Evolutionary conservation across 2,329 filamentous ascomycete genomes (phyloP), one percentile per base, ranked within the genome.

Genomic region (Paraphaeosphaeria minitans): DNA sequence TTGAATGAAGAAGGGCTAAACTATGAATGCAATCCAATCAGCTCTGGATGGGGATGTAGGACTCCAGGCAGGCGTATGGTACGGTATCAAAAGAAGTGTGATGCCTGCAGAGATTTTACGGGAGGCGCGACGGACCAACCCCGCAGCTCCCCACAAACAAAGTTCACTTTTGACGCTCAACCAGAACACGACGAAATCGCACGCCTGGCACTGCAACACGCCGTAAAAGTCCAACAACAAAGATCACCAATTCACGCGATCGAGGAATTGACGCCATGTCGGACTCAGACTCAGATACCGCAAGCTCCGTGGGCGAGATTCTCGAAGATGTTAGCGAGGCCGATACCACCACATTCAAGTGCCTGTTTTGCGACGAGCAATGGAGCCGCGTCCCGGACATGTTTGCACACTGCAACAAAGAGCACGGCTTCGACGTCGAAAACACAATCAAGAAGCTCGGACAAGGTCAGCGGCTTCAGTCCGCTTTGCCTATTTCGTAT

Each of bases 271-370:
- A 35, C 29, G 55, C 45, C 12, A 75, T 75, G 73, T 65, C 73
- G 14, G 66, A 72, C 61, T 64, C 61, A 29, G 69, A 69, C 37
- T 73, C 72, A 7, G 72, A 74, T 37, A 62, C 63, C 3, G 71
- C 67, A 35, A 75, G 72, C 66, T 75, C 73, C 4, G 67, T 67
- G 1, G 73, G 73, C 45, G 70, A 68, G 63, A 74, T 75, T 33
- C 58, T 74, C 42, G 73, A 75, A 53, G 73, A 75, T 45, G 66
- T 61, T 55, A 75, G 72, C 62, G 73, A 75, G 62, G 68, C 72
- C 13, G 73, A 75, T 61, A 71, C 68, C 42, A 72, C 71, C 27
- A 69, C 58, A 8, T 75, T 75, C 69, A 73, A 75, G 57, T 74
- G 72, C 53, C 62, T 75, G 35, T 75, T 75, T 54, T 75, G 72